These are phyloP conservation scores for Penicillium sp. DNA, from an alignment of 2,329 filamentous ascomycete genomes.

Conservation along the genomic window DNA sequence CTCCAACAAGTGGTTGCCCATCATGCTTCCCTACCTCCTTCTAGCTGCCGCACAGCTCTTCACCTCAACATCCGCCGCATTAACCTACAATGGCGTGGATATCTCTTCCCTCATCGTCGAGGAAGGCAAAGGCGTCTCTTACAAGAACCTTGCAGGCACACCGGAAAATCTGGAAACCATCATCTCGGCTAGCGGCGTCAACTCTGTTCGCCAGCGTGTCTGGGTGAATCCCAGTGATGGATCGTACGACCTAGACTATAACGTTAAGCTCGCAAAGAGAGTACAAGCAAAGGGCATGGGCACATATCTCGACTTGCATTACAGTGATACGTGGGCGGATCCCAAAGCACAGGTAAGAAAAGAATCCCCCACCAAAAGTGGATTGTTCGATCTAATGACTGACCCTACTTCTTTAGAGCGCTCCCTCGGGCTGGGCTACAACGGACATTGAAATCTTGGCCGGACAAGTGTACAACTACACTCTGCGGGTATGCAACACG, in stretches of 20 bases:
- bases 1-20: neutral
- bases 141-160: slow-evolving; percentile 58
- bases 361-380: neutral
- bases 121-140: slow-evolving; percentile 61
- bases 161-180: slow-evolving; percentile 62
- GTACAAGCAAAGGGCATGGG: slow-evolving; percentile 62
- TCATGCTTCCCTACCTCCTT: slow-evolving; percentile 17
- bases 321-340: slow-evolving; percentile 71
- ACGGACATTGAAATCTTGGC: slow-evolving; percentile 58
- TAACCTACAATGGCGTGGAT: slow-evolving; percentile 67
- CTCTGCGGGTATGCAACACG: slow-evolving; percentile 59
- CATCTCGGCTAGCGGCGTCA: slow-evolving; percentile 61
- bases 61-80: slow-evolving; percentile 41
- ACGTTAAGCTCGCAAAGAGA: slow-evolving; percentile 65
- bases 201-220: slow-evolving; percentile 68
- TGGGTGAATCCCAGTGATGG: slow-evolving; percentile 69
- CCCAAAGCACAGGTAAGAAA: slow-evolving; percentile 57
- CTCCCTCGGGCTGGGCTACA: slow-evolving; percentile 63
- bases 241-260: slow-evolving; percentile 69
- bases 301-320: slow-evolving; percentile 65
- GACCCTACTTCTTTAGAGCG: slow-evolving; percentile 36
- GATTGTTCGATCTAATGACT: neutral
- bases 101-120: slow-evolving; percentile 68
- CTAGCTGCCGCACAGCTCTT: slow-evolving; percentile 19
- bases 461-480: slow-evolving; percentile 69